A percentile compares a stretch with the other conserved stretches of the same genome.
These are phyloP conservation scores for Aspergillus sclerotialis DNA, from an alignment of 2,329 filamentous ascomycete species.

Conservation along the genomic window DNA sequence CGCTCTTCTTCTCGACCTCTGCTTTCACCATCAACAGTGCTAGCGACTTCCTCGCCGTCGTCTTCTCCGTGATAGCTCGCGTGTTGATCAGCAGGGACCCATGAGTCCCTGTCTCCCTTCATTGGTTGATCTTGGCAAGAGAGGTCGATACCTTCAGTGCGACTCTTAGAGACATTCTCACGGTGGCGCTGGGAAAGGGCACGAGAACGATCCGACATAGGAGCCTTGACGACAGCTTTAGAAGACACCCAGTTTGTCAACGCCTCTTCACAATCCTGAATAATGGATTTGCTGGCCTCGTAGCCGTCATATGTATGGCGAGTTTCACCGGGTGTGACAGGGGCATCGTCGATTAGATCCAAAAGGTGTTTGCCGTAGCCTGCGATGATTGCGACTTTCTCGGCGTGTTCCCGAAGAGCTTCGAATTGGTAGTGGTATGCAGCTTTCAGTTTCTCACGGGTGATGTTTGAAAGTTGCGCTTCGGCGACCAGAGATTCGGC, in stretches of 20 bases:
- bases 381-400: constrained; percentile 96
- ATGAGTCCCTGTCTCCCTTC: constrained; percentile 69
- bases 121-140: constrained; percentile 73
- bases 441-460: constrained; percentile 97
- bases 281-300: constrained; percentile 95
- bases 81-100: constrained; percentile 66
- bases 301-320: constrained; percentile 95
- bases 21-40: constrained; percentile 24
- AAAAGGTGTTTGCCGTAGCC: constrained; percentile 98
- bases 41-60: constrained; percentile 33
- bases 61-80: constrained; percentile 37
- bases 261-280: constrained; percentile 96
- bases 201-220: constrained; percentile 79
- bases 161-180: constrained; percentile 59
- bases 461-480: constrained; percentile 98
- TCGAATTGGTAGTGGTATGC: constrained; percentile 98
- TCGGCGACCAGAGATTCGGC: constrained; percentile 98
- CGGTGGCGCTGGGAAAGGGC: constrained; percentile 80
- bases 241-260: constrained; percentile 94
- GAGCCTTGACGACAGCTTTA: constrained; percentile 80
- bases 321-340: constrained; percentile 94
- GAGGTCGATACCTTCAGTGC: constrained; percentile 70
- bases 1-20: constrained; percentile 32
- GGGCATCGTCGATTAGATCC: constrained; percentile 91
- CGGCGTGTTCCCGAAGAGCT: constrained; percentile 91